Percentiles rank a stretch among this genome's conserved stretches.
Evolutionary conservation across 1,284 basidiomycete species (phyloP).

Genomic region (Pseudozyma sp.): DNA sequence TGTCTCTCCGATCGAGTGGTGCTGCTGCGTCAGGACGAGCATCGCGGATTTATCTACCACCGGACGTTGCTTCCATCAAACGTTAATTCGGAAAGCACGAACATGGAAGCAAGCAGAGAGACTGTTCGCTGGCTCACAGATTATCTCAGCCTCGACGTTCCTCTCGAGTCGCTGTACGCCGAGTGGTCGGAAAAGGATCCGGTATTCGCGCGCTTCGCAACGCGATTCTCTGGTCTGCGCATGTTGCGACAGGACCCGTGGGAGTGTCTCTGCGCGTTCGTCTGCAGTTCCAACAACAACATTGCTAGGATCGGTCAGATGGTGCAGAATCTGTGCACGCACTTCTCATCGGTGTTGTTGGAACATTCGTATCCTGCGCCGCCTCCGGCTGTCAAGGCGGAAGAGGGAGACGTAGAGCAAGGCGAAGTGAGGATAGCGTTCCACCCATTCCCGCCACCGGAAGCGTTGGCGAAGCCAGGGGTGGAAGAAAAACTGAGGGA

Average conservation of each 20-base stretch:
- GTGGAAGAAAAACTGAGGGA: constrained; percentile 74
- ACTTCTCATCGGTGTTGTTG: constrained; percentile 74
- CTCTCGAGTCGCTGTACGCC: constrained; percentile 79
- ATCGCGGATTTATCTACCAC: constrained; percentile 56
- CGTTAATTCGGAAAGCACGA: not conserved
- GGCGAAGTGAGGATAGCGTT: constrained; percentile 71
- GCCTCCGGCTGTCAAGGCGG: constrained; percentile 35
- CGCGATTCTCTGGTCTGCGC: constrained; percentile 74
- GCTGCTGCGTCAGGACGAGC: constrained; percentile 61
- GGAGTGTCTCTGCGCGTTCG: constrained; percentile 77
- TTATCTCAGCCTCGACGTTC: constrained; percentile 89
- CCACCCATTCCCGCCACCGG: constrained; percentile 86
- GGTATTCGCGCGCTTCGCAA: constrained; percentile 77
- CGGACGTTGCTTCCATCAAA: constrained; percentile 44
- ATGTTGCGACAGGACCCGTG: constrained; percentile 94
- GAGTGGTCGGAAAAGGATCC: constrained; percentile 81
- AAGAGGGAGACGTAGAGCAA: constrained; percentile 21
- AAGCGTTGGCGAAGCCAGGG: constrained; percentile 75
- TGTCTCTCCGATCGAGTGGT: constrained; percentile 66
- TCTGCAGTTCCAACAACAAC: constrained; percentile 98
- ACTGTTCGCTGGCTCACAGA: constrained; percentile 82
- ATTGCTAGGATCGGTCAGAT: constrained; percentile 71
- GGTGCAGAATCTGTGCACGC: constrained; percentile 67
- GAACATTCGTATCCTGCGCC: constrained; percentile 59
- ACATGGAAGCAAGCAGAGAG: constrained; percentile 8